These are phyloP conservation scores for Candolleomyces efflorescens DNA, from an alignment of 768 basidiomycete genomes.

Conservation along the genomic window DNA sequence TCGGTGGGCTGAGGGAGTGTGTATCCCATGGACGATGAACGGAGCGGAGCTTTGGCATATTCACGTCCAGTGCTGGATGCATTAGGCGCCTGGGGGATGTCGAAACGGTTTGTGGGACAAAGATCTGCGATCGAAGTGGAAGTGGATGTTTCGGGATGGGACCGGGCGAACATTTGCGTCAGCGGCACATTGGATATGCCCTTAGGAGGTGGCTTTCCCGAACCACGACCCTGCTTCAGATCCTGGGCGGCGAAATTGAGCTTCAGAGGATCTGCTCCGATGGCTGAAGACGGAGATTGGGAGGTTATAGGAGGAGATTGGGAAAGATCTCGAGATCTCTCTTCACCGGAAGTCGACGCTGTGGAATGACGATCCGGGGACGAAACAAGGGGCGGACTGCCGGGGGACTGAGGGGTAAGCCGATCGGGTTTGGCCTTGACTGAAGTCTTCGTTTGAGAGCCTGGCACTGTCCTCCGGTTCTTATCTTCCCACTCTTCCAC, in stretches of 20 bases:
- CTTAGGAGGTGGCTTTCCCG: neutral
- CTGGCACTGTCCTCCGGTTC: neutral
- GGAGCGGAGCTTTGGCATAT: neutral
- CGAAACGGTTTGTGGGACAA: neutral
- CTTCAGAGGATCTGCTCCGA: neutral
- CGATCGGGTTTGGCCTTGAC: neutral
- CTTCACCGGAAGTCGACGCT: conserved; percentile 1
- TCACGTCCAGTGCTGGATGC: neutral
- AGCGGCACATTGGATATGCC: neutral
- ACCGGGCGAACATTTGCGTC: neutral
- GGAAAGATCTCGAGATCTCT: conserved; percentile 5
- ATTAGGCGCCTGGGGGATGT: neutral
- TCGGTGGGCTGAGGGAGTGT: neutral
- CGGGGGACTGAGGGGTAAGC: conserved; percentile 2
- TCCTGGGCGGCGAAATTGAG: neutral
- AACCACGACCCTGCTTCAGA: neutral
- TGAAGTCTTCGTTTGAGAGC: neutral
- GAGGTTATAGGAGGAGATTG: conserved; percentile 1
- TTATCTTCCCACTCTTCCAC: conserved; percentile 56
- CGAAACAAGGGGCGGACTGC: neutral
- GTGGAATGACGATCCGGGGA: conserved; percentile 9
- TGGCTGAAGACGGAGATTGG: conserved; percentile 8
- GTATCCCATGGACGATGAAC: neutral
- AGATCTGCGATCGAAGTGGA: conserved; percentile 1
- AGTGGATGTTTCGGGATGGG: neutral